Evolutionary conservation across 2,329 filamentous ascomycete species (phyloP), one percentile per base, ranked within the genome.

Genomic region (Gnomoniopsis smithogilvyi): DNA sequence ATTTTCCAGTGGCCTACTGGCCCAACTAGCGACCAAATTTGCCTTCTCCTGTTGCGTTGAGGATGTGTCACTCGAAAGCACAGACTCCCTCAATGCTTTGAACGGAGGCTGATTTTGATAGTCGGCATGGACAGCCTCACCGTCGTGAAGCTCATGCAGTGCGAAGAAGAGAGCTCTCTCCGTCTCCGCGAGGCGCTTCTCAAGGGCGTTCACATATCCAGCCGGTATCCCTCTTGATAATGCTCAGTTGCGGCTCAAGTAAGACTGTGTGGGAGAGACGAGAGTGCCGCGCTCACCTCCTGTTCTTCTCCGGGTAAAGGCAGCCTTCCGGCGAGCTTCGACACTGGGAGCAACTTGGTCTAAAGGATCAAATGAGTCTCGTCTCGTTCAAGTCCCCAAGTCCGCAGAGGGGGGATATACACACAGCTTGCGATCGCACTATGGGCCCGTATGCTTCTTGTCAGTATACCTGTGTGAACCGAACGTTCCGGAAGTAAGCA

Each of bases 51-150:
- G 59, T 34, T 59, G 55, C 33, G 59, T 58, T 14, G 51, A 52
- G 19, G 59, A 38, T 4, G 38, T 43, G 19, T 50, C 26, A n/a
- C 15, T 43, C 7, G 48, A 52, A 12, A 55, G 51, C 48, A 49
- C 51, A 34, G 56, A 55, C n/a, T 15, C 17, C 26, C 21, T 45
- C 19, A 55, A n/a, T n/a, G 49, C 33, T 15, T 46, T 55, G 30
- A 26, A 8, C 19, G 48, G 12, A n/a, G 24, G 12, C 11, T 45
- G n/a, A 30, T 22, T 46, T 4, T 48, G 48, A 30, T 79, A 72
- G 59, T 80, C 76, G 19, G 73, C 72, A 21, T 38, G 46, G 12
- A 48, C 46, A 11, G 51, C 30, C 19, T 43, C 48, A 1, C 60
- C 70, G 62, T 43, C 62, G 63, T 60, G 58, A 49, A 64, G 46